Evolutionary conservation across 208 protist species (phyloP), one percentile per base, ranked within the genome.

Genomic region (Trypanosoma mega): DNA sequence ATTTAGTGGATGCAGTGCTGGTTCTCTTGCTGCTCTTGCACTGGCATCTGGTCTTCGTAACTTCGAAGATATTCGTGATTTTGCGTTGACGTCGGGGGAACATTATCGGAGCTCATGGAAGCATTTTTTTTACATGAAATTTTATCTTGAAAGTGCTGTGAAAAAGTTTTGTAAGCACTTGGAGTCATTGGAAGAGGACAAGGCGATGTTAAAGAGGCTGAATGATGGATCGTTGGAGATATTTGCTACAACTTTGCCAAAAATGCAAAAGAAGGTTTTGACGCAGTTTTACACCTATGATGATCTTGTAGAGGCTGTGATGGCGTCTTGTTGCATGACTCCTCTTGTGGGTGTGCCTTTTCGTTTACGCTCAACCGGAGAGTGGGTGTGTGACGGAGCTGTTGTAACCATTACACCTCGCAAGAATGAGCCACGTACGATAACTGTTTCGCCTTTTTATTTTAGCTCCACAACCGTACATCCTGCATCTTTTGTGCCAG

Each of bases 371-470:
- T 48, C 26, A 27, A 92, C 85, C 1, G 87, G 82, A 0, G 63
- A 86, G 30, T 91, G 80, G 80, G 84, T 89, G 27, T 72, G 76
- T 24, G 87, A 92, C 54, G 87, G 87, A 21, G 84, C 68, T 20
- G 48, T 94, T 26, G 56, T 75, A 33, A 78, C 74, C 45, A 85
- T 94, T 27, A 87, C 74, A 6, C 87, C 87, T 11, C 76, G 72
- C 50, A 82, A 74, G 31, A 71, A 68, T 24, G 80, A 92, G 30
- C 69, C 78, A 14, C 49, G 67, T 26, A 76, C 66, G 9, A 82
- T 94, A 50, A 82, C 84, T 7, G 73, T 94, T 9, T 87, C 81
- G 1, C 71, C 79, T n/a, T 85, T 94, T 65, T 90, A 92, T 73
- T 94, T 83, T 55, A 78, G 85, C 39, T 53, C 79, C 1, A 73